Percentiles rank a stretch among this genome's conserved stretches.
These are phyloP conservation scores for Nicotiana undulata DNA, from an alignment of 257 asterid species.

Conservation along the genomic window DNA sequence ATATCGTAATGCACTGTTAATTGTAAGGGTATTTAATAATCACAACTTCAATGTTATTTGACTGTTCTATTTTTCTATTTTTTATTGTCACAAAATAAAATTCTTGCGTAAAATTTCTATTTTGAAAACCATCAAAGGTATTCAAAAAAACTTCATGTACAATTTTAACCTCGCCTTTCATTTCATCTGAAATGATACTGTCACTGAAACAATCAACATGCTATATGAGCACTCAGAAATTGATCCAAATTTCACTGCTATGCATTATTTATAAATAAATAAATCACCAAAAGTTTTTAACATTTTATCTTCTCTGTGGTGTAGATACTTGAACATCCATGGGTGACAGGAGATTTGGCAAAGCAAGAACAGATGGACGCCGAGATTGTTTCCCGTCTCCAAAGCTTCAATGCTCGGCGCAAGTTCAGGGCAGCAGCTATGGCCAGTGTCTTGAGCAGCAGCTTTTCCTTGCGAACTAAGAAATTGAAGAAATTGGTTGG, in stretches of 20 bases:
- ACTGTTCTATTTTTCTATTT: not conserved
- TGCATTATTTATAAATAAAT: too few relatives aligned
- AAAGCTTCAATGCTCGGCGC: conserved; percentile 71
- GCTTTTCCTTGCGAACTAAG: conserved; percentile 60
- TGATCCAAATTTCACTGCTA: too few relatives aligned
- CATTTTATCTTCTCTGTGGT: not conserved
- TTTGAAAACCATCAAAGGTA: not conserved
- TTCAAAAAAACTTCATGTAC: too few relatives aligned
- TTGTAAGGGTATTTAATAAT: not conserved
- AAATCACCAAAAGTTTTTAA: too few relatives aligned
- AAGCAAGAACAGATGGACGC: conserved; percentile 79
- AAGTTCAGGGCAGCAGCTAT: conserved; percentile 86
- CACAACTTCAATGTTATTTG: not conserved
- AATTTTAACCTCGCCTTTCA: too few relatives aligned
- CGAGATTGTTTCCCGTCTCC: conserved; percentile 60
- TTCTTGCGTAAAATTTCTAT: not conserved
- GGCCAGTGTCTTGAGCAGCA: conserved; percentile 77
- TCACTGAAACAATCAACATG: not conserved
- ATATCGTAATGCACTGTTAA: not conserved
- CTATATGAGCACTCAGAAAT: too few relatives aligned
- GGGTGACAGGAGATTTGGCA: conserved; percentile 76
- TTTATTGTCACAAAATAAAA: not conserved
- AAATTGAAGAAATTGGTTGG: conserved; percentile 72
- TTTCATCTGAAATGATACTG: too few relatives aligned
- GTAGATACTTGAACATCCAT: conserved; percentile 70